phyloP scores from a whole-genome alignment of 352 stramenopile species.

The Phytopythium chamaehyphon region DNA sequence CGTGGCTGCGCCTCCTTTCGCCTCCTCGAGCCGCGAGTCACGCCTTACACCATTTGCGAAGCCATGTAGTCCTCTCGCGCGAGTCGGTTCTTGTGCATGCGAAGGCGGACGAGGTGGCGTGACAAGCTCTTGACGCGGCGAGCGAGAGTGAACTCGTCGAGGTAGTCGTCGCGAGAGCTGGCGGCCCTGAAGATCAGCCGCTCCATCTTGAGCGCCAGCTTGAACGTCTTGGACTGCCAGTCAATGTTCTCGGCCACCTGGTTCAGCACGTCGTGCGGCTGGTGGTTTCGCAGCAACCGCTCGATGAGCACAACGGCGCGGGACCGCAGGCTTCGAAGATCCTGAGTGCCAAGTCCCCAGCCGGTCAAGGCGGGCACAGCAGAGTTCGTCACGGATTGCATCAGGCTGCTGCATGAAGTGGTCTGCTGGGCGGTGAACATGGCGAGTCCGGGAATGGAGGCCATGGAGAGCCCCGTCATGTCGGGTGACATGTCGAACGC shows the following conservation, averaged over 20 bases:
- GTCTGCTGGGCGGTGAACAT: too few species aligned
- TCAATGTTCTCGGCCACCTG: constrained; percentile 53
- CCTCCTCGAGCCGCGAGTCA: too few species aligned
- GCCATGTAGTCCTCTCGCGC: too few species aligned
- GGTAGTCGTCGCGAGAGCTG: constrained; percentile 44
- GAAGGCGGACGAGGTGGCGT: constrained; percentile 41
- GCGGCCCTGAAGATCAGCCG: constrained; percentile 51
- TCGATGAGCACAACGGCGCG: constrained; percentile 45
- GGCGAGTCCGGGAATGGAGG: too few species aligned
- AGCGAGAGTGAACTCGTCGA: constrained; percentile 46
- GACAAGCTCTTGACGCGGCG: constrained; percentile 46
- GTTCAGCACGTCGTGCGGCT: constrained; percentile 50
- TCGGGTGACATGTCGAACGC: too few species aligned
- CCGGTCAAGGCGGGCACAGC: too few species aligned
- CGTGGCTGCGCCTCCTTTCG: too few species aligned
- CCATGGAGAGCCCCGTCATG: too few species aligned
- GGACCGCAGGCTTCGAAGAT: constrained; percentile 22
- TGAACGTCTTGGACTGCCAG: constrained; percentile 59
- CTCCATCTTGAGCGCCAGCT: constrained; percentile 59
- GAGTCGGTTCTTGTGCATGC: constrained; percentile 43
- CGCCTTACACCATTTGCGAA: too few species aligned
- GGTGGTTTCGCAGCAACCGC: constrained; percentile 50
- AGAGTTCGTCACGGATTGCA: too few species aligned
- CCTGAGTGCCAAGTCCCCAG: constrained; percentile 1
- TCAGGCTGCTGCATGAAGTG: too few species aligned